Conservation (phyloP, 345 rosid genomes). For the Euphorbia peplus region DNA sequence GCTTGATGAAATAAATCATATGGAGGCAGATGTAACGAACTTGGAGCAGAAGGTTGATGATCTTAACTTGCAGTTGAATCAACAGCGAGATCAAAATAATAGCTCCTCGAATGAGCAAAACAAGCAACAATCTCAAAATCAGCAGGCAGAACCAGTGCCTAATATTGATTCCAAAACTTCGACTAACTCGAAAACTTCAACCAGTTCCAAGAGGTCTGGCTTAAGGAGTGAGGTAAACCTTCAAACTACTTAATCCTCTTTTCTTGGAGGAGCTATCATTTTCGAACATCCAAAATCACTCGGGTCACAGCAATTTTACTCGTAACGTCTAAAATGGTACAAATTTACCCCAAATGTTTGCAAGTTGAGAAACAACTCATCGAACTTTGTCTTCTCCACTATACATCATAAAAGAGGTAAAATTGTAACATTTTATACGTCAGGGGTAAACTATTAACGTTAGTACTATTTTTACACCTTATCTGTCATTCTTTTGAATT, state of each 20-base stretch:
- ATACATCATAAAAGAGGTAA: too few species aligned
- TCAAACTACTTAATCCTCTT: not conserved
- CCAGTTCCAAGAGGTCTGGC: slow-evolving; percentile 52
- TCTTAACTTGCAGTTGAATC: slow-evolving; percentile 48
- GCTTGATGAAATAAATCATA: slow-evolving; percentile 56
- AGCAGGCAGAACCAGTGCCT: slow-evolving; percentile 34
- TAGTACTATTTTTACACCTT: too few species aligned
- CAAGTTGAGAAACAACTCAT: too few species aligned
- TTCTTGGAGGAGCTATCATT: not conserved
- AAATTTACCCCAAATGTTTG: too few species aligned
- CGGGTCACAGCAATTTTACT: too few species aligned
- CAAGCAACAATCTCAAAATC: slow-evolving; percentile 35
- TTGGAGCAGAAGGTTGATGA: slow-evolving; percentile 61
- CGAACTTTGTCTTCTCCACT: too few species aligned
- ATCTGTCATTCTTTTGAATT: not conserved
- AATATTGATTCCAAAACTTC: slow-evolving; percentile 38
- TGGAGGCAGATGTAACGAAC: slow-evolving; percentile 57
- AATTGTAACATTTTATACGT: too few species aligned
- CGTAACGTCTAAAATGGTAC: too few species aligned
- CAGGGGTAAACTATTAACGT: too few species aligned
- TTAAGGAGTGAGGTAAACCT: slow-evolving; percentile 65
- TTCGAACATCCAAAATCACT: too few species aligned
- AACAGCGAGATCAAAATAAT: slow-evolving; percentile 37
- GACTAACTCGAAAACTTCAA: slow-evolving; percentile 35
- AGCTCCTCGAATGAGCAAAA: slow-evolving; percentile 38